These are phyloP conservation scores for Diversispora eburnea DNA, from an alignment of 192 early-diverging fungal genomes.

Conservation along the genomic window DNA sequence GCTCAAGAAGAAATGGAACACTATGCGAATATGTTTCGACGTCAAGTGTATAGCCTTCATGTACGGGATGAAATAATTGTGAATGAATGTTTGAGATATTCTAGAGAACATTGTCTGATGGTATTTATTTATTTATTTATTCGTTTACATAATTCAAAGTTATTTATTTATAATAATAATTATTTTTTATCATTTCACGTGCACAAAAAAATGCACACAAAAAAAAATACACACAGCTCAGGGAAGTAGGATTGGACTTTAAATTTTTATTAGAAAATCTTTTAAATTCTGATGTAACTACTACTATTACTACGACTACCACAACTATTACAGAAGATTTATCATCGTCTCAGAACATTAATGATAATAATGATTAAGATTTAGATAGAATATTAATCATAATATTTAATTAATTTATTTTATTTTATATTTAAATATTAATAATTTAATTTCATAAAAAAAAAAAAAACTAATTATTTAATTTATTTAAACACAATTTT, in stretches of 20 bases:
- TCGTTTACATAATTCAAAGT: neutral
- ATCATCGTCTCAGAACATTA: too few species aligned
- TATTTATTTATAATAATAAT: neutral
- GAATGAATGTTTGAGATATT: slow-evolving; percentile 6
- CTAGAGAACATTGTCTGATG: slow-evolving; percentile 26
- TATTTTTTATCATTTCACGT: neutral
- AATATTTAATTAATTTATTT: too few species aligned
- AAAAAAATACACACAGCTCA: slow-evolving; percentile 1
- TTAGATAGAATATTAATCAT: too few species aligned
- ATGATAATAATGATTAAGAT: too few species aligned
- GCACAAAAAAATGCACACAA: too few species aligned
- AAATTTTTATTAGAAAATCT: slow-evolving; percentile 26
- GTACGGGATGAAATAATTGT: slow-evolving; percentile 1
- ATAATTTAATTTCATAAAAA: too few species aligned
- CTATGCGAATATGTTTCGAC: slow-evolving; percentile 67
- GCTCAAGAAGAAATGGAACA: slow-evolving; percentile 78
- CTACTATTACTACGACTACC: too few species aligned
- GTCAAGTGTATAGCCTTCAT: slow-evolving; percentile 23
- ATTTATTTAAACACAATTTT: too few species aligned
- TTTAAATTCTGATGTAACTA: neutral
- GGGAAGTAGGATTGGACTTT: slow-evolving; percentile 24
- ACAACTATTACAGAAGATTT: too few species aligned
- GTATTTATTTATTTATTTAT: slow-evolving; percentile 1
- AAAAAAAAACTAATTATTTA: too few species aligned
- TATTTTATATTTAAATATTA: too few species aligned